Percentiles rank a stretch among this genome's conserved stretches.
These are phyloP conservation scores for Nemania abortiva DNA, from an alignment of 2,329 filamentous ascomycete species.

Conservation along the genomic window DNA sequence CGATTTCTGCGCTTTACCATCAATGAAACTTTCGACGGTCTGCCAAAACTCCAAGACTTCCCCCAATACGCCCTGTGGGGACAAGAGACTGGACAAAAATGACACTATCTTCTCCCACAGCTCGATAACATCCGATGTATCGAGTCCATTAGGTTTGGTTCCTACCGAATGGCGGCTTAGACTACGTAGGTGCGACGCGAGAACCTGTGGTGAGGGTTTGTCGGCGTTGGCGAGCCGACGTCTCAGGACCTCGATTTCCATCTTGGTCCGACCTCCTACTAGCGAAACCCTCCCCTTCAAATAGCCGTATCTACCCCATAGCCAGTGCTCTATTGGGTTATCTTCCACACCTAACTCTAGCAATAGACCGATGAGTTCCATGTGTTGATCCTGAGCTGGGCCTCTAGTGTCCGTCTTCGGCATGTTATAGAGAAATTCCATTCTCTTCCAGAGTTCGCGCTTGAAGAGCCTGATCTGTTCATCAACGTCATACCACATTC, in stretches of 20 bases:
- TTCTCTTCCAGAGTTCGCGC: slow-evolving; percentile 85
- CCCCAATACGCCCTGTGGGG: slow-evolving; percentile 82
- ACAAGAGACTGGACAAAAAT: slow-evolving; percentile 80
- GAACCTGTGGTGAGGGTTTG: slow-evolving; percentile 74
- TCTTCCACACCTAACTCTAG: slow-evolving; percentile 95
- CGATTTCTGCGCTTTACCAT: slow-evolving; percentile 82
- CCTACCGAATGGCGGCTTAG: slow-evolving; percentile 76
- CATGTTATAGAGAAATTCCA: slow-evolving; percentile 75
- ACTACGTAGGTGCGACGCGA: slow-evolving; percentile 81
- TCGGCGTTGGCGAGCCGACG: slow-evolving; percentile 81
- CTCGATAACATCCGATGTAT: slow-evolving; percentile 83
- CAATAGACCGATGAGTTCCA: slow-evolving; percentile 89
- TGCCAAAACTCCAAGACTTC: slow-evolving; percentile 97
- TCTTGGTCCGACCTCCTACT: slow-evolving; percentile 85
- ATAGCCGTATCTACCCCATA: slow-evolving; percentile 88
- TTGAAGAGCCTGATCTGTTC: slow-evolving; percentile 89
- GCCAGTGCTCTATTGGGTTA: slow-evolving; percentile 97
- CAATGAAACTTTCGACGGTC: slow-evolving; percentile 88
- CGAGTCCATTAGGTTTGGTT: slow-evolving; percentile 73
- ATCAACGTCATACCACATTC: slow-evolving; percentile 96
- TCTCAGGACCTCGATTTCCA: slow-evolving; percentile 92
- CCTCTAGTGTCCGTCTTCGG: slow-evolving; percentile 62
- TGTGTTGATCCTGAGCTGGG: slow-evolving; percentile 81
- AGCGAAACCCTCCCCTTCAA: slow-evolving; percentile 86
- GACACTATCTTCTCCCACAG: slow-evolving; percentile 90